Evolutionary conservation across 1,284 basidiomycete species (phyloP), one percentile per base, ranked within the genome.

Genomic region (Calocybe gambosa): DNA sequence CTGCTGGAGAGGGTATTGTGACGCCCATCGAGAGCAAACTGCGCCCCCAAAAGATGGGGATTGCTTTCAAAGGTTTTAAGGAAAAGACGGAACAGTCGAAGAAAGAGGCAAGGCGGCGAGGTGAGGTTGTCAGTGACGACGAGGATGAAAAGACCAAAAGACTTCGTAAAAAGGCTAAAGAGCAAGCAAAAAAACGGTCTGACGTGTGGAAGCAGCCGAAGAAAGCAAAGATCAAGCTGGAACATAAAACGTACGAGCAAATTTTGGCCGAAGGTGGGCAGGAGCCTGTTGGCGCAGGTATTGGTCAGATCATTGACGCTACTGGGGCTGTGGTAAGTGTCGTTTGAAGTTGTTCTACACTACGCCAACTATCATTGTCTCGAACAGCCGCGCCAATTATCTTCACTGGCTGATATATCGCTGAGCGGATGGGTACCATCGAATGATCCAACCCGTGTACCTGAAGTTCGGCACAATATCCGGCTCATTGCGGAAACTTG

Each of bases 211-310:
- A 86, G 68, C 83, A 79, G 53, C 83, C 89, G 15, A 89, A 80
- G 71, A 92, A 87, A 61, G 73, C 81, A 49, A 96, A 93, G 67
- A 80, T 78, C 21, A 89, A 82, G 64, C 72, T 93, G 20, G 83
- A 93, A 60, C 91, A 95, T 69, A 94, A 93, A 73, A 93, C 92
- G 0, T 97, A 96, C 60, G 94, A 98, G 63, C 81, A 98, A 64
- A 89, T 97, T 46, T 63, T 97, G 38, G 86, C 87, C 2, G 93
- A 94, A 62, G 82, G 86, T 16, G 88, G 85, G 0, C 71, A 77
- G 51, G 77, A 82, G 29, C 68, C 73, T 1, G 58, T 72, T 2
- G 56, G 68, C 3, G 56, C 81, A 2, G 81, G 82, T 0, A 64
- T 93, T 39, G 93, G 91, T 2, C 80, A 85, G 55, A 93, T 98